Percentiles rank a stretch among this genome's conserved stretches.
Evolutionary conservation across 2,329 filamentous ascomycete genomes (phyloP).

Genomic region (Dothideomycetes sp.): DNA sequence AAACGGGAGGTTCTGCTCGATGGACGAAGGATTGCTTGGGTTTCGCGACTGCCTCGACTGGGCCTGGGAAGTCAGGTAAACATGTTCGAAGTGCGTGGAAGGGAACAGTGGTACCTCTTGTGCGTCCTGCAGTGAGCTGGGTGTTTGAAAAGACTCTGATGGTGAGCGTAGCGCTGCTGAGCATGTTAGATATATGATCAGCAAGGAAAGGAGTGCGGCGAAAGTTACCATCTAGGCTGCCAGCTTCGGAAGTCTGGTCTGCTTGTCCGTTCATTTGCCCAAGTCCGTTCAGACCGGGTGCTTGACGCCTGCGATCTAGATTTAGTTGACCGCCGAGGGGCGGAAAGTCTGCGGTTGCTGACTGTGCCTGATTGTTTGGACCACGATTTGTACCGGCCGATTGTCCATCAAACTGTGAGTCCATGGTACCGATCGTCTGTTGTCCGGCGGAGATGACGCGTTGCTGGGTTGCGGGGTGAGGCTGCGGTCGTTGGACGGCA

Average conservation of each 20-base stretch:
- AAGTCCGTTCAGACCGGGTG: conserved; percentile 1
- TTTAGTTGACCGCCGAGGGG: conserved; percentile 43
- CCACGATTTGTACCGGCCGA: conserved; percentile 41
- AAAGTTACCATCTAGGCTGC: conserved; percentile 5
- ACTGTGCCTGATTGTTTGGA: conserved; percentile 38
- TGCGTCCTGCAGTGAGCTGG: conserved; percentile 1
- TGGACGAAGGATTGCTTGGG: conserved; percentile 4
- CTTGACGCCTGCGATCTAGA: conserved; percentile 39
- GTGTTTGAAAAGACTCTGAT: conserved; percentile 4
- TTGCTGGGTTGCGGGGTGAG: conserved; percentile 16
- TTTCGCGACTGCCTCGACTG: neutral
- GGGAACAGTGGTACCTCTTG: neutral
- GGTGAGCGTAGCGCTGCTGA: conserved; percentile 3
- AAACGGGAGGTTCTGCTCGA: conserved; percentile 8
- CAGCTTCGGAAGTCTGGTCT: conserved; percentile 3
- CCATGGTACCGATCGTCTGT: conserved; percentile 4
- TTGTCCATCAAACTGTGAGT: conserved; percentile 47
- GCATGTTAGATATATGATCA: neutral
- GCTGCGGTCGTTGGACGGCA: conserved; percentile 12
- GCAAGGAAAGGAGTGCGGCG: conserved; percentile 1
- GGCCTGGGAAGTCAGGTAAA: neutral
- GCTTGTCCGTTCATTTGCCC: conserved; percentile 8
- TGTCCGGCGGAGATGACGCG: conserved; percentile 26
- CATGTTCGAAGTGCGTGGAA: neutral
- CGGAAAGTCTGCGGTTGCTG: conserved; percentile 49